phyloP scores from a whole-genome alignment of 176 grass and related monocot genomes.

The Elymus sibiricus region DNA sequence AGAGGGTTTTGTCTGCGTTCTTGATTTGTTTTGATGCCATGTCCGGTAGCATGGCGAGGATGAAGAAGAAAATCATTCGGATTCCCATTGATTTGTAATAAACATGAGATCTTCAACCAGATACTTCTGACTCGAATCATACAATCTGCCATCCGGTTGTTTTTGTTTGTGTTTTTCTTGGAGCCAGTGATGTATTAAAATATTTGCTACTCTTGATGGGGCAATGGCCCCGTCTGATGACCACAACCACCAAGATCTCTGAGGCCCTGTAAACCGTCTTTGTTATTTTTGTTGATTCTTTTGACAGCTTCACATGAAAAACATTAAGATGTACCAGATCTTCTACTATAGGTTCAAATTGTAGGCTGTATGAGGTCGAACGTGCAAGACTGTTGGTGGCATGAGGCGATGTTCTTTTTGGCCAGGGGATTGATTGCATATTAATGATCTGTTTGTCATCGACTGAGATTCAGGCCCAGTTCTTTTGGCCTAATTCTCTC shows the following conservation, averaged over 20 bases:
- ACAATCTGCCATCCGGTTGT: neutral
- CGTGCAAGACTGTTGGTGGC: no score
- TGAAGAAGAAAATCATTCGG: conserved; percentile 54
- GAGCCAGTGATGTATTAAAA: conserved; percentile 36
- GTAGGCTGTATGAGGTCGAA: neutral
- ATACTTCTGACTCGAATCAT: conserved; percentile 49
- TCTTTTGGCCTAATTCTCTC: no score
- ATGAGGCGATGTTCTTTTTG: no score
- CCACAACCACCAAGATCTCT: conserved; percentile 68
- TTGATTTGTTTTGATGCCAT: neutral
- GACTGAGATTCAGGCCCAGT: no score
- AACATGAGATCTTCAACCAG: conserved; percentile 46
- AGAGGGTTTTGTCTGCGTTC: neutral
- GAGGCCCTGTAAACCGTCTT: conserved; percentile 1
- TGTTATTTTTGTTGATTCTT: neutral
- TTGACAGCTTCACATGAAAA: no score
- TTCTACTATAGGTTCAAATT: no score
- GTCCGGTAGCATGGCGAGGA: neutral
- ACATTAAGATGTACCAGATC: neutral
- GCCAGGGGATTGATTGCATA: no score
- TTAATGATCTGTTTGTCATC: no score
- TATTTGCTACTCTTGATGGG: conserved; percentile 79
- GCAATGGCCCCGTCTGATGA: conserved; percentile 18
- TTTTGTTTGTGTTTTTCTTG: no score
- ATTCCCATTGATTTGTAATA: conserved; percentile 53